phyloP scores from a whole-genome alignment of 1,284 basidiomycete genomes.

The Microbotryomycetes sp. region DNA sequence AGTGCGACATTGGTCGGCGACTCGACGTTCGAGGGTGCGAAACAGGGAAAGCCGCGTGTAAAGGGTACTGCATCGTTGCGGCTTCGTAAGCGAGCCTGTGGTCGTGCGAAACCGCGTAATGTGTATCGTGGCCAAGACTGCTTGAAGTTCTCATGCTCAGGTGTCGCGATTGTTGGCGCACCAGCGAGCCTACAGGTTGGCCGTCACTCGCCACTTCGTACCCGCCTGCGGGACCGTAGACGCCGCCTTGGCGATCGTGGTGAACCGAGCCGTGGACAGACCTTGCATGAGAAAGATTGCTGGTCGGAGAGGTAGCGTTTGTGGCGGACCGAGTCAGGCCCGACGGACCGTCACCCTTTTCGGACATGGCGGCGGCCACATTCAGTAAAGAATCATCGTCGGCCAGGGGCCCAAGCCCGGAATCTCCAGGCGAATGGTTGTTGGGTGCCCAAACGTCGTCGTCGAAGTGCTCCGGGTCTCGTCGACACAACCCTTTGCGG shows the following conservation, averaged over 20 bases:
- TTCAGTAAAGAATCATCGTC: not conserved
- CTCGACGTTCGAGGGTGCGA: too few relatives aligned
- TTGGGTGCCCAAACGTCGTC: conserved; percentile 19
- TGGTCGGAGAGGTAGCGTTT: not conserved
- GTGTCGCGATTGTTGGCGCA: not conserved
- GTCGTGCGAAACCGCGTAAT: not conserved
- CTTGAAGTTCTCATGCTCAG: not conserved
- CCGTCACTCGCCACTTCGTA: not conserved
- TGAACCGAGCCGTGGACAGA: not conserved
- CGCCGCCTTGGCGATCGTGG: not conserved
- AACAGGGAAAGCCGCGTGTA: too few relatives aligned
- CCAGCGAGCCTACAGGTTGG: not conserved
- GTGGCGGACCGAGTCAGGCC: not conserved
- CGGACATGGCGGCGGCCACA: not conserved
- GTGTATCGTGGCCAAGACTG: not conserved
- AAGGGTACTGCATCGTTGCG: not conserved
- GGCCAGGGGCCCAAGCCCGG: not conserved
- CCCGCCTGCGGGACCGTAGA: too few relatives aligned
- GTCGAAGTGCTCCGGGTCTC: conserved; percentile 13
- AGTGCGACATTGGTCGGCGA: not conserved
- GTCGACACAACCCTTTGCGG: conserved; percentile 10
- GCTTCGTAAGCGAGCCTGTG: not conserved
- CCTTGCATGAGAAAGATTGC: not conserved
- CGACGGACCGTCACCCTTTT: not conserved
- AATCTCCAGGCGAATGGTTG: not conserved